phyloP scores from a whole-genome alignment of 2,329 filamentous ascomycete species.

The Malbranchea zuffiana region DNA sequence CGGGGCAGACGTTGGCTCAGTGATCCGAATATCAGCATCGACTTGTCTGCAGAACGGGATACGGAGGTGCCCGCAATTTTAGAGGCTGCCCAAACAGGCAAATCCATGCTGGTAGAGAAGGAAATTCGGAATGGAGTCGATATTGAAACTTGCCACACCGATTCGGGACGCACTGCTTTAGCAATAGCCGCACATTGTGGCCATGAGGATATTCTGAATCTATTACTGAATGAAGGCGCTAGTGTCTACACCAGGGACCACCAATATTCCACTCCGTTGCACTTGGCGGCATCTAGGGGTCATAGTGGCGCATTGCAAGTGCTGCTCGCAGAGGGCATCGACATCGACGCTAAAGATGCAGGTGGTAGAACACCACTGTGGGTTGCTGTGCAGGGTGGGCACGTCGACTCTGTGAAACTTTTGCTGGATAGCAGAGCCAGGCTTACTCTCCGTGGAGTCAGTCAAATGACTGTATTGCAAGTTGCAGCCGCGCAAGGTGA shows the following conservation, averaged over 20 bases:
- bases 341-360: conserved; percentile 24
- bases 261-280: conserved; percentile 23
- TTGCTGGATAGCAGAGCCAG: conserved; percentile 24
- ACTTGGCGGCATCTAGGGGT: conserved; percentile 28
- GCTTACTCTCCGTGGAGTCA: conserved; percentile 23
- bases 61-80: conserved; percentile 26
- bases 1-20: not conserved
- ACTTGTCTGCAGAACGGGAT: conserved; percentile 22
- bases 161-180: conserved; percentile 28
- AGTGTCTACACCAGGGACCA: conserved; percentile 24
- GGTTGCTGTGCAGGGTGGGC: conserved; percentile 27
- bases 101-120: conserved; percentile 25
- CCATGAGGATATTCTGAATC: conserved; percentile 25
- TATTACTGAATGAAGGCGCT: conserved; percentile 25
- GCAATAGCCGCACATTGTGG: conserved; percentile 32
- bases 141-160: conserved; percentile 23
- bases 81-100: conserved; percentile 28
- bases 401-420: conserved; percentile 24
- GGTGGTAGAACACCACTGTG: conserved; percentile 28
- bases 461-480: conserved; percentile 29
- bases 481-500: conserved; percentile 14
- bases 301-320: conserved; percentile 28
- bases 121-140: conserved; percentile 24
- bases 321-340: conserved; percentile 20
- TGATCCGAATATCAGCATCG: conserved; percentile 27